Conservation (phyloP, 2,329 filamentous ascomycete genomes). For the Alternaria conjuncta region DNA sequence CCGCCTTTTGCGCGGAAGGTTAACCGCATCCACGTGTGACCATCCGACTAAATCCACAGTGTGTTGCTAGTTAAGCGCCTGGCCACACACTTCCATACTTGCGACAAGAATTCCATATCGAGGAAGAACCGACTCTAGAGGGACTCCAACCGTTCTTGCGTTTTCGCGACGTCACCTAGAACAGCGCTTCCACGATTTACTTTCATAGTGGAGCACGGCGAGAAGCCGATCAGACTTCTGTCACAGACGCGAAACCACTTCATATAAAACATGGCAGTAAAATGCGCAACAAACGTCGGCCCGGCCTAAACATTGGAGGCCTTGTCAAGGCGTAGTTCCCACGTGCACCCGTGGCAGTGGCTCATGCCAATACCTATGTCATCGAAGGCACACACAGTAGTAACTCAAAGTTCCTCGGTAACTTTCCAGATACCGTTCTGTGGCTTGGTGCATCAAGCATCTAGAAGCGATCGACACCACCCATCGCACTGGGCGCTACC, state of each 20-base stretch:
- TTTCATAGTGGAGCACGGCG: not conserved
- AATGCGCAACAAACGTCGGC: not conserved
- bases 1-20: not conserved
- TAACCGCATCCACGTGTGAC: not conserved
- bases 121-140: not conserved
- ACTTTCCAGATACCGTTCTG: not conserved
- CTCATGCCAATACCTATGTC: not conserved
- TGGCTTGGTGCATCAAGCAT: not conserved
- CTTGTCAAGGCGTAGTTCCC: not conserved
- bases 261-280: not conserved
- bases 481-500: not conserved
- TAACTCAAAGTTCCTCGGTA: conserved; percentile 1
- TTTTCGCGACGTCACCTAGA: not conserved
- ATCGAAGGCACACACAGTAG: not conserved
- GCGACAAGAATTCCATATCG: not conserved
- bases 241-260: not conserved
- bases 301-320: not conserved
- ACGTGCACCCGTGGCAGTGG: not conserved
- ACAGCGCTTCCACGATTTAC: not conserved
- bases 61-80: not conserved
- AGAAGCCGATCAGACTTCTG: not conserved
- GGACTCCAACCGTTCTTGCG: not conserved
- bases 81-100: not conserved
- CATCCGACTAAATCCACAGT: not conserved
- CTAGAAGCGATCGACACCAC: not conserved